Conservation (phyloP, 352 stramenopile species). For the Phytophthora macrochlamydospora region DNA sequence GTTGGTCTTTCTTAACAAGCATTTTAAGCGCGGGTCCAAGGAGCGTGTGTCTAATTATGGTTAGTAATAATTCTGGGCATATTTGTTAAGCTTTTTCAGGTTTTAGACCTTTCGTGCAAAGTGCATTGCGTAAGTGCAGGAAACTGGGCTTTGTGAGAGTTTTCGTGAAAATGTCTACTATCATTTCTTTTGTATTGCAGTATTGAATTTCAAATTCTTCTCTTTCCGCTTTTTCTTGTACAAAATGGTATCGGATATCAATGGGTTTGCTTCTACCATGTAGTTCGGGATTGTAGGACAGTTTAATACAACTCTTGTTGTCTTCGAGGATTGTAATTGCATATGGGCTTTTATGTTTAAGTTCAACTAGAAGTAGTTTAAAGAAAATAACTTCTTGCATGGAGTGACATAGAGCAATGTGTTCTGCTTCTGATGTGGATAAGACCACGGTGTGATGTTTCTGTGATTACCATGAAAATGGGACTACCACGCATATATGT, state of each 20-base stretch:
- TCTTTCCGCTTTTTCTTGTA: slow-evolving; percentile 31
- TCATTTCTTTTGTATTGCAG: slow-evolving; percentile 24
- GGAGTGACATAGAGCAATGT: not conserved
- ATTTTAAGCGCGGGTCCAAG: slow-evolving; percentile 1
- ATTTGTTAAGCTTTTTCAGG: not conserved
- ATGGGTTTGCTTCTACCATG: slow-evolving; percentile 46
- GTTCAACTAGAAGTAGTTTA: slow-evolving; percentile 2
- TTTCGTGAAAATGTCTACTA: slow-evolving; percentile 36
- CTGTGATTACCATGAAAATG: slow-evolving; percentile 23
- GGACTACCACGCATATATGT: slow-evolving; percentile 22
- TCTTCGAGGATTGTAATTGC: slow-evolving; percentile 29
- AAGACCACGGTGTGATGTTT: slow-evolving; percentile 32
- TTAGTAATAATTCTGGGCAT: not conserved
- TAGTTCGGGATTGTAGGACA: slow-evolving; percentile 33
- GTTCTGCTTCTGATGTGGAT: slow-evolving; percentile 14
- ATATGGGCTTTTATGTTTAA: slow-evolving; percentile 1
- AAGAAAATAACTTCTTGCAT: slow-evolving; percentile 9
- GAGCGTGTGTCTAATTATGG: not conserved
- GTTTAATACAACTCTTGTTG: slow-evolving; percentile 43
- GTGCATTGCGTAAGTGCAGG: not conserved
- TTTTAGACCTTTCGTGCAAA: not conserved
- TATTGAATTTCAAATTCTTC: slow-evolving; percentile 23
- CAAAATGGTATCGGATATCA: slow-evolving; percentile 34
- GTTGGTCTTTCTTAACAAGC: slow-evolving; percentile 11
- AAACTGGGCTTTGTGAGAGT: slow-evolving; percentile 9